These are phyloP conservation scores for Candolleomyces aberdarensis DNA, from an alignment of 768 basidiomycete species.

Conservation along the genomic window DNA sequence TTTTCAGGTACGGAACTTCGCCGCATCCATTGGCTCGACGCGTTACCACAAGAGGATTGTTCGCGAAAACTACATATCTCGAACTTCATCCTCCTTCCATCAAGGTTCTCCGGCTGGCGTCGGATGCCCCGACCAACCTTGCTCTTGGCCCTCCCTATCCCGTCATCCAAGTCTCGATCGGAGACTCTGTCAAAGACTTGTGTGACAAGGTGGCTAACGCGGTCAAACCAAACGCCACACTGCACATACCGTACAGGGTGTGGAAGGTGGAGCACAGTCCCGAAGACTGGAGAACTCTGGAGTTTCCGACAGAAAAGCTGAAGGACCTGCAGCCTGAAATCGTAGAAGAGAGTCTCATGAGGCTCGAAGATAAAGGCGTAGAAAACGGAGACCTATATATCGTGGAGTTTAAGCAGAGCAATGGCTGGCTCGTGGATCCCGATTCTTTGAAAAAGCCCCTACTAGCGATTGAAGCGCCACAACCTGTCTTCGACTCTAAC, in stretches of 20 bases:
- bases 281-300: conserved; percentile 30
- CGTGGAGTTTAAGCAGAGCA: conserved; percentile 66
- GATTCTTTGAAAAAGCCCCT: conserved; percentile 16
- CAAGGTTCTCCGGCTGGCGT: conserved; percentile 49
- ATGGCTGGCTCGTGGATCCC: conserved; percentile 54
- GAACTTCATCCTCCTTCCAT: conserved; percentile 73
- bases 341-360: conserved; percentile 42
- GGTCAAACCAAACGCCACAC: conserved; percentile 27
- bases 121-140: conserved; percentile 19
- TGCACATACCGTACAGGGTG: conserved; percentile 46
- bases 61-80: conserved; percentile 44
- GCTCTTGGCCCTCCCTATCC: conserved; percentile 26
- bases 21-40: conserved; percentile 56
- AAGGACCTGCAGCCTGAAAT: conserved; percentile 33
- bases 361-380: conserved; percentile 57
- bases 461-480: conserved; percentile 25
- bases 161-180: conserved; percentile 47
- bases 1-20: conserved; percentile 67
- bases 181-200: conserved; percentile 45
- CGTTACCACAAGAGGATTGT: conserved; percentile 59
- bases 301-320: conserved; percentile 32
- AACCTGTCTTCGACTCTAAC: conserved; percentile 52
- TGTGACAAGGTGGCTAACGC: conserved; percentile 37
- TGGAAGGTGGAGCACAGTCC: conserved; percentile 52
- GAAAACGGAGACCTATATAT: conserved; percentile 67